These are phyloP conservation scores for Xylariaceae sp. DNA, from an alignment of 2,329 filamentous ascomycete genomes.

Conservation along the genomic window DNA sequence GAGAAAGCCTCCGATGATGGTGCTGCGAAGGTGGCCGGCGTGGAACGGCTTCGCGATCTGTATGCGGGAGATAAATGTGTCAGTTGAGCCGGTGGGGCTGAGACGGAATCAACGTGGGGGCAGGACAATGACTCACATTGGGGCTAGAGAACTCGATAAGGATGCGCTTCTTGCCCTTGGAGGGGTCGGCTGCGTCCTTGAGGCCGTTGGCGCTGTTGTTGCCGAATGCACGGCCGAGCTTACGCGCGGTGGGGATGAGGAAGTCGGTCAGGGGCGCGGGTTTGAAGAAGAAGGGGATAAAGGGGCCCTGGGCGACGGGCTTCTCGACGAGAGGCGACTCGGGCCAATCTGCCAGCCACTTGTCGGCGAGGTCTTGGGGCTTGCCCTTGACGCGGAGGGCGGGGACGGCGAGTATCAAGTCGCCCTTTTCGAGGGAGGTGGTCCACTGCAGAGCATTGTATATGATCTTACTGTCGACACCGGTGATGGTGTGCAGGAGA, in stretches of 20 bases:
- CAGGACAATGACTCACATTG: slow-evolving; percentile 49
- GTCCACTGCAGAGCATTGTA: slow-evolving; percentile 78
- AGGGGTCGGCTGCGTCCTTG: slow-evolving; percentile 42
- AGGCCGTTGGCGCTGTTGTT: slow-evolving; percentile 58
- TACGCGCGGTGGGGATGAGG: slow-evolving; percentile 66
- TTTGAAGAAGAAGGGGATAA: slow-evolving; percentile 79
- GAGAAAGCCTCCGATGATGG: slow-evolving; percentile 71
- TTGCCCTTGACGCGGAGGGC: slow-evolving; percentile 76
- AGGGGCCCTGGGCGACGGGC: slow-evolving; percentile 63
- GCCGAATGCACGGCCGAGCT: slow-evolving; percentile 59
- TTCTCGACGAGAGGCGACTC: slow-evolving; percentile 70
- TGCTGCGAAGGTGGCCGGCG: slow-evolving; percentile 69
- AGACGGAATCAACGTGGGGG: slow-evolving; percentile 57
- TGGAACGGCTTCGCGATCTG: slow-evolving; percentile 65
- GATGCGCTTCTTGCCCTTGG: slow-evolving; percentile 43
- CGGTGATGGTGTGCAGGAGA: slow-evolving; percentile 63
- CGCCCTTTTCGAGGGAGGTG: slow-evolving; percentile 73
- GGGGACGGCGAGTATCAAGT: slow-evolving; percentile 73
- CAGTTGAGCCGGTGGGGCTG: slow-evolving; percentile 39
- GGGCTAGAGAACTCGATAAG: slow-evolving; percentile 72
- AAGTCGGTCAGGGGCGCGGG: slow-evolving; percentile 60
- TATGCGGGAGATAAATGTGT: background rate
- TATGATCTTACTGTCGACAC: slow-evolving; percentile 66
- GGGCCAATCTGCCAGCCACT: slow-evolving; percentile 57
- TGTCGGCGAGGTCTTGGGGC: slow-evolving; percentile 55